Base-by-base conservation (phyloP, 2,329 filamentous ascomycete species). In the Cordyceps fumosorosea region DNA sequence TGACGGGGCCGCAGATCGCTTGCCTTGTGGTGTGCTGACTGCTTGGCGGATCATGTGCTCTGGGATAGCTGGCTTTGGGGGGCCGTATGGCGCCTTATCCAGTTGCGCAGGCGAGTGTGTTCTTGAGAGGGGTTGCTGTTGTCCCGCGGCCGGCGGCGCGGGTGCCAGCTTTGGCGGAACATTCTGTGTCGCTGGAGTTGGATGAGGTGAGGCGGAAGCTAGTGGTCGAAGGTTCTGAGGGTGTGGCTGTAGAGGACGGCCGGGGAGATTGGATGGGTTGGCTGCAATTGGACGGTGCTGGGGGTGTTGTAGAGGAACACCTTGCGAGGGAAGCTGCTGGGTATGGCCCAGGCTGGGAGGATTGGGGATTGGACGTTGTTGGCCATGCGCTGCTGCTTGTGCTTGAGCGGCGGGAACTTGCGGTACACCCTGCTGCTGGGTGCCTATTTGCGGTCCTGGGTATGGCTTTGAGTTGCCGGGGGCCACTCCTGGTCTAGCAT, bases 21-120 rank as follows among this genome's bases (percentile, higher is more conserved):
- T 76, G 11, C 69, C 64, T n/a, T 71, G 73, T 1, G 65, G 70
- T 14, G 74, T 72, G 57, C 69, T 69, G 32, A 74, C 66, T 20
- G 72, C 71, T 63, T 77, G 75, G n/a, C 76, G 72, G 61, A 75
- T 75, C 50, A 78, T 74, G 63, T 76, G 75, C 45, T 76, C 74
- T n/a, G 76, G 74, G 42, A 78, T 74, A 5, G 75, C 73, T 44
- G 75, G 74, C 48, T 71, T 69, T 8, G 73, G 72, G 7, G 67
- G 68, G 57, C 77, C 74, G 42, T 74, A 71, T 2, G 74, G 68
- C 12, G 69, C 69, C 63, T 69, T 76, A 62, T 74, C 71, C 59
- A 68, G 69, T 42, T 67, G 67, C 24, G 69, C 65, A 32, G 64
- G 63, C 20, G 72, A 63, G 3, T 66, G 66, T 53, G 69, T 62